phyloP scores from a whole-genome alignment of 768 basidiomycete genomes.

The Mycena pura region DNA sequence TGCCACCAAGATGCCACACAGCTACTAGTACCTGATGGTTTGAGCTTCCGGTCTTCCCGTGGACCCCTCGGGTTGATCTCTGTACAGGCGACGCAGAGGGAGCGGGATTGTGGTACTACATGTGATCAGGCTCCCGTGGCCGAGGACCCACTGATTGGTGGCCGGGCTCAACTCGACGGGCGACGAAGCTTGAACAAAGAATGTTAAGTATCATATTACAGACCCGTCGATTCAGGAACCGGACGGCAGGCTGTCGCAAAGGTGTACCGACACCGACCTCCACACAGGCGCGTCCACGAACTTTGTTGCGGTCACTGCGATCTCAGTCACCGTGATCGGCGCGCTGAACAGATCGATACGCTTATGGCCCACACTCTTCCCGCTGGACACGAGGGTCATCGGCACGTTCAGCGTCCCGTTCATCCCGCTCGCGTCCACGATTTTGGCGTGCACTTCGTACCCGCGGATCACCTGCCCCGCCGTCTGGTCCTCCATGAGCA shows the following conservation, averaged over 20 bases:
- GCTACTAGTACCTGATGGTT: too few species aligned
- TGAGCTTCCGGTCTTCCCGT: too few species aligned
- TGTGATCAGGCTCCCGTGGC: too few species aligned
- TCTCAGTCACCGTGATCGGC: conserved; percentile 13
- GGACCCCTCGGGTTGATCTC: too few species aligned
- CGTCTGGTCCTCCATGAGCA: conserved; percentile 19
- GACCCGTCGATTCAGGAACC: conserved; percentile 6
- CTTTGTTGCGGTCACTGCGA: conserved; percentile 13
- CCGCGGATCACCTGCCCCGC: conserved; percentile 13
- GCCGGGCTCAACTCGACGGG: conserved; percentile 1
- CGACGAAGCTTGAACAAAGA: conserved; percentile 4
- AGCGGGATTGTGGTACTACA: too few species aligned
- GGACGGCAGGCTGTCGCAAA: conserved; percentile 13
- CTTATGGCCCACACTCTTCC: conserved; percentile 17
- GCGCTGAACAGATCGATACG: conserved; percentile 13
- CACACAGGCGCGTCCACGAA: conserved; percentile 15
- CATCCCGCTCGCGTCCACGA: conserved; percentile 12
- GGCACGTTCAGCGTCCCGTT: conserved; percentile 16
- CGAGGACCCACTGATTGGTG: conserved; percentile 6
- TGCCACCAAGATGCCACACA: too few species aligned
- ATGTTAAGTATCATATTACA: conserved; percentile 11
- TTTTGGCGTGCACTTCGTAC: conserved; percentile 9
- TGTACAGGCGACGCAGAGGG: too few species aligned
- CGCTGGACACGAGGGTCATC: conserved; percentile 14
- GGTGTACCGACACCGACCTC: conserved; percentile 14